Evolutionary conservation across 495 filamentous ascomycete species (phyloP), one percentile per base, ranked within the genome.

Genomic region (Neurospora sp.): DNA sequence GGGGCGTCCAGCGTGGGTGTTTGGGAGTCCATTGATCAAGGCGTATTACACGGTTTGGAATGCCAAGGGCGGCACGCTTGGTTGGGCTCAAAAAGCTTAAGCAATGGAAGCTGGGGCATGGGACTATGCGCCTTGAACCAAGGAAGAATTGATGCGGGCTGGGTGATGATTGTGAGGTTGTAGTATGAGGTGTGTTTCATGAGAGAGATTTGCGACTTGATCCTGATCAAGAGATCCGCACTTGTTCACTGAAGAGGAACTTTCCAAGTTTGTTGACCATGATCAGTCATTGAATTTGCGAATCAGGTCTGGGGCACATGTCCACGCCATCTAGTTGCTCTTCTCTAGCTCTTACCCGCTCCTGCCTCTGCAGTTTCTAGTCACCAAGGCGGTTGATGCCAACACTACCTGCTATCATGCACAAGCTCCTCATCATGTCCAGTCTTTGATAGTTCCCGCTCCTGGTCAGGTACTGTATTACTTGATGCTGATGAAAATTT

Each of bases 11-110:
- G 74, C 70, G 22, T 80, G 79, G 79, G 66, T 78, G 0, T 38
- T 76, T 35, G 78, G 79, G 3, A 74, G 59, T 11, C 72, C 76
- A 2, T 59, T 73, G 41, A 37, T 81, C 12, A 73, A 76, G 72
- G 66, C 70, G 20, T 81, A 77, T 39, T 78, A 78, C 40, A 79
- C 79, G 1, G 74, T 76, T 4, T 79, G 76, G 78, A 73, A 81
- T 68, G 73, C 61, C 3, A 42, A 38, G 8, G 71, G 14, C 3
- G 12, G 27, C 27, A 35, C 53, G 22, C 53, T 61, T 61, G 53
- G 53, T 35, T 61, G 53, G 53, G 53, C 27, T 14, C 22, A 61
- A 12, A 59, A 31, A 27, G 12, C 12, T 59, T 59, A 59, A 46
- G 42, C 18, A 14, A n/a, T 20, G 42, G 18, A 14, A 59, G 3